Conservation (phyloP, 352 stramenopile genomes). For the Aphanomyces astaci region DNA sequence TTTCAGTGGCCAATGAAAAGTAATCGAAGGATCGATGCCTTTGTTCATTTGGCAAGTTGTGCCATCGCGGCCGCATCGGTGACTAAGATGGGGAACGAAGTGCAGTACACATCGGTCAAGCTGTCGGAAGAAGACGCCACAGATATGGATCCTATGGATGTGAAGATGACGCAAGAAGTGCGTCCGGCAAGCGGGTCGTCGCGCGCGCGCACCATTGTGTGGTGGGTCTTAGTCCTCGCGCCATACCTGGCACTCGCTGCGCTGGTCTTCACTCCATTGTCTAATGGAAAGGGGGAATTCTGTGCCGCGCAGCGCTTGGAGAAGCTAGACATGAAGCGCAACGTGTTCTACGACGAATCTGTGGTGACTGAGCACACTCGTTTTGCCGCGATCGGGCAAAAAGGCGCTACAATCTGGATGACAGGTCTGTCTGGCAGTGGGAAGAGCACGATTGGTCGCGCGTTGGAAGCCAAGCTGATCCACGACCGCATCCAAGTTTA, state of each 20-base stretch:
- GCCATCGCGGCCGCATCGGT: neutral
- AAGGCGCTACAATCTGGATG: constrained; percentile 98
- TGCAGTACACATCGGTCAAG: constrained; percentile 22
- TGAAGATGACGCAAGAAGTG: constrained; percentile 13
- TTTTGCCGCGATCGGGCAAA: constrained; percentile 84
- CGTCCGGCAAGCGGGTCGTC: neutral
- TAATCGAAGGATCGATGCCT: constrained; percentile 7
- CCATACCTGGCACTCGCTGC: constrained; percentile 10
- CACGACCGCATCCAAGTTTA: constrained; percentile 94
- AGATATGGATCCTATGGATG: constrained; percentile 4
- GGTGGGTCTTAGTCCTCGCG: constrained; percentile 14
- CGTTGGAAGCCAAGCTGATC: constrained; percentile 93
- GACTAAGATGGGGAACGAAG: constrained; percentile 15
- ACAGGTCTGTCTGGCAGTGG: constrained; percentile 95
- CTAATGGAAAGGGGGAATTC: neutral
- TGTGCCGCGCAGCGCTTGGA: constrained; percentile 52
- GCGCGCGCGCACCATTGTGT: neutral
- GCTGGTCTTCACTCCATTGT: neutral
- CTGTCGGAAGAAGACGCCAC: constrained; percentile 16
- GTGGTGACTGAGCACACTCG: constrained; percentile 52
- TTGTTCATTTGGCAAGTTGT: constrained; percentile 9
- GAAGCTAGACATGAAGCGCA: constrained; percentile 64
- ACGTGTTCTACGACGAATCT: constrained; percentile 80
- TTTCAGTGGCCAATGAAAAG: neutral
- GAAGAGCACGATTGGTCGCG: constrained; percentile 96